These are phyloP conservation scores for Poa annua DNA, from an alignment of 176 grass and related monocot species.

Conservation along the genomic window DNA sequence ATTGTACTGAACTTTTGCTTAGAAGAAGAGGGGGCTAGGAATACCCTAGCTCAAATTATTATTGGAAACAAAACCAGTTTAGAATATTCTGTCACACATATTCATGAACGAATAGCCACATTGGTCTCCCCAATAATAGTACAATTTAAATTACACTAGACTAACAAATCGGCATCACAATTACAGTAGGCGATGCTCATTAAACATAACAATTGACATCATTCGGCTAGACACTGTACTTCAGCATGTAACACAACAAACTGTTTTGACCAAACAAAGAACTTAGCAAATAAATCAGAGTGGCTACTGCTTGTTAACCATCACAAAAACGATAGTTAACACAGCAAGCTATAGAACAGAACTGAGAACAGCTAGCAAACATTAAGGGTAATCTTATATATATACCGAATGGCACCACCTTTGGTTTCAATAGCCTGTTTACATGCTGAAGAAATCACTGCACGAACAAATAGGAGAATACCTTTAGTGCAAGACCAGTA, in stretches of 20 bases:
- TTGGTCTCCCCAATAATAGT: neutral
- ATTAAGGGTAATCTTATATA: too few species aligned
- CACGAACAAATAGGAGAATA: neutral
- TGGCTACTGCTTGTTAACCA: neutral
- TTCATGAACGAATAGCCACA: neutral
- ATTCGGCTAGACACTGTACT: neutral
- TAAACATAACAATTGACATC: neutral
- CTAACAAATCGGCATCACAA: neutral
- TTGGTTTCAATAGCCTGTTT: too few species aligned
- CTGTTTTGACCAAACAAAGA: neutral
- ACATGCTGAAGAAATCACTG: neutral
- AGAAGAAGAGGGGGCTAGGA: neutral
- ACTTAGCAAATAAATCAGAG: neutral
- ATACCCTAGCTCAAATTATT: neutral
- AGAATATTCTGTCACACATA: neutral
- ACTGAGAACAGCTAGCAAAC: neutral
- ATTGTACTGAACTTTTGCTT: too few species aligned
- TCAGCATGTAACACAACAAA: neutral
- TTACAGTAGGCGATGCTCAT: neutral
- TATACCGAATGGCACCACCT: too few species aligned
- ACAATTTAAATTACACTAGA: neutral
- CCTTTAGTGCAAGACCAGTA: neutral
- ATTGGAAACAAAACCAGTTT: neutral
- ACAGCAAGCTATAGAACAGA: neutral
- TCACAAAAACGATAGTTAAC: neutral